Evolutionary conservation across 768 basidiomycete genomes (phyloP), one percentile per base, ranked within the genome.

Genomic region (Porphyrellus cyaneotinctus): DNA sequence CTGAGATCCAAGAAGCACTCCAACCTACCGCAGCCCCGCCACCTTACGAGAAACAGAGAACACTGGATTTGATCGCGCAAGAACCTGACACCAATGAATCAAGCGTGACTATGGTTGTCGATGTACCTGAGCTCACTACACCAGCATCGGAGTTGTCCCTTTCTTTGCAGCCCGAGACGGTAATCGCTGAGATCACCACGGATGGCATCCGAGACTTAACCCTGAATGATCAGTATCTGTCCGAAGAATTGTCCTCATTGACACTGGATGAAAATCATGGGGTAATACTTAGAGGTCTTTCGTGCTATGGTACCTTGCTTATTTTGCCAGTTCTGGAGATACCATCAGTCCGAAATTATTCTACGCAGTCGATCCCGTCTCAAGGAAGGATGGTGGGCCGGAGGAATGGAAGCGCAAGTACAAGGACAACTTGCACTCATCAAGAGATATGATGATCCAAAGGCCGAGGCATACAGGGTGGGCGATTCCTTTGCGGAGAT

Each of bases 341-440:
- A 79, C 53, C 78, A 80, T 52, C 78, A 78, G 47, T 78, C 78
- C 1, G 75, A 81, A 15, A 64, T 81, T 15, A 52, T 60, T 5
- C 47, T 77, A n/a, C 70, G 65, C 15, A 69, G 73, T 12, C 63
- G 64, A 31, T 71, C 72, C 3, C 63, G 64, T 7, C 60, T 75
- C 33, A 70, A 70, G n/a, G 65, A 66, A 35, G 76, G 73, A 5
- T 82, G 79, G 77, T 81, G 78, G 76, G 60, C 70, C 6, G 76
- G 75, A 22, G 70, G 67, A 22, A 69, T 69, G 47, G 69, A 74
- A 51, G 78, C 67, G 1, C 67, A 75, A 47, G 69, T 73, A 3
- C 66, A 72, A 17, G 77, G 78, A 0, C 72, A 72, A 49, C 55
- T 66, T 36, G 65, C 69, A 12, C 63, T 78, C 4, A 65, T 81